Conservation (phyloP, 805 yeast species). For the Ogataea saltuana region DNA sequence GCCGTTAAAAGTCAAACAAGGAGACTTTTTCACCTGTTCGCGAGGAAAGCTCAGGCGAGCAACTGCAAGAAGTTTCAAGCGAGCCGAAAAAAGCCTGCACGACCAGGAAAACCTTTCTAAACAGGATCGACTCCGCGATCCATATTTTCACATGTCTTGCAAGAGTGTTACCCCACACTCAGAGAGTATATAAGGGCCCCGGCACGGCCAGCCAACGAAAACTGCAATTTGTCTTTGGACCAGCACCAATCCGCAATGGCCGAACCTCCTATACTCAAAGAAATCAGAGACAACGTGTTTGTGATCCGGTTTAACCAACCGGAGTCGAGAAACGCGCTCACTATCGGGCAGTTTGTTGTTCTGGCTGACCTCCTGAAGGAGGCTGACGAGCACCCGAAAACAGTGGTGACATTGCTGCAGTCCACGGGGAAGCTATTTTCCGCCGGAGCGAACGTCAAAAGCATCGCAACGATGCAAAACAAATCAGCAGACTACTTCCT, state of each 20-base stretch:
- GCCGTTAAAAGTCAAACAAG: too few species aligned
- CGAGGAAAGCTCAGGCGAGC: slow-evolving; percentile 12
- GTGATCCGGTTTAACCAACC: slow-evolving; percentile 71
- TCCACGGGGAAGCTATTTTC: slow-evolving; percentile 76
- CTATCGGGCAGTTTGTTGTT: slow-evolving; percentile 60
- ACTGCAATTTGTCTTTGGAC: not conserved
- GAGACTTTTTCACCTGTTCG: not conserved
- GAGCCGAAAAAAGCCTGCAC: not conserved
- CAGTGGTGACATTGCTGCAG: slow-evolving; percentile 65
- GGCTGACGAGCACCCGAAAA: slow-evolving; percentile 63
- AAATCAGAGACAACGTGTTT: slow-evolving; percentile 26
- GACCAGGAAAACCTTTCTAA: not conserved
- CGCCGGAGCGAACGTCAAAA: slow-evolving; percentile 76
- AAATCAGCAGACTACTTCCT: slow-evolving; percentile 24
- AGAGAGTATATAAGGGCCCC: too few species aligned
- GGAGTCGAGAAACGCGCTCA: slow-evolving; percentile 61
- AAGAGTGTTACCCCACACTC: slow-evolving; percentile 1
- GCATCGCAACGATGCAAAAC: slow-evolving; percentile 32
- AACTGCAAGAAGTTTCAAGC: not conserved
- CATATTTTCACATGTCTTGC: slow-evolving; percentile 9
- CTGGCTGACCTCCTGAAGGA: slow-evolving; percentile 58
- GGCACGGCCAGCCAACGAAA: too few species aligned
- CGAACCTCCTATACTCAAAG: slow-evolving; percentile 12
- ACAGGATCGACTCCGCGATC: too few species aligned
- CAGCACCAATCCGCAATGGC: not conserved